A percentile compares a stretch with the other conserved stretches of the same genome.
Evolutionary conservation across 2,329 filamentous ascomycete species (phyloP).

Genomic region (Septoria petroselini): DNA sequence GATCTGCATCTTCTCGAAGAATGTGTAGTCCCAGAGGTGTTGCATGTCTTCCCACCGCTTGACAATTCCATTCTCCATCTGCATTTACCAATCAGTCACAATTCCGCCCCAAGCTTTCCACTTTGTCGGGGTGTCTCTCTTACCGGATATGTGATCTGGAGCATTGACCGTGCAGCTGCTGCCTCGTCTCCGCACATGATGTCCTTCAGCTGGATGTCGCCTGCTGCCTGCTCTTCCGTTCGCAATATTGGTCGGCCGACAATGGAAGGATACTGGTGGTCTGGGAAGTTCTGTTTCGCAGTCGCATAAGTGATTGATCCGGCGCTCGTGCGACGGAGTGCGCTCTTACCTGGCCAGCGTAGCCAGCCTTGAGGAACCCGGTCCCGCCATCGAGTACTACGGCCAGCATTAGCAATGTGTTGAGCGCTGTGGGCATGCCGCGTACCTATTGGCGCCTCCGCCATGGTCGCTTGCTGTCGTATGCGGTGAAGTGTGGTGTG

Average conservation of each 20-base stretch:
- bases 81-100: slow-evolving; percentile 23
- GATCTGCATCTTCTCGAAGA: slow-evolving; percentile 93
- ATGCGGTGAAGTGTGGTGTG: background rate
- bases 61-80: slow-evolving; percentile 99
- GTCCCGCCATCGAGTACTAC: slow-evolving; percentile 98
- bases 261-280: slow-evolving; percentile 97
- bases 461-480: slow-evolving; percentile 39
- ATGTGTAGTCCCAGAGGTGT: slow-evolving; percentile 98
- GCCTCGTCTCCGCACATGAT: slow-evolving; percentile 99
- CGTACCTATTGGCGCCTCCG: slow-evolving; percentile 51
- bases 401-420: slow-evolving; percentile 18
- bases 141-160: slow-evolving; percentile 95
- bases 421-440: slow-evolving; percentile 5
- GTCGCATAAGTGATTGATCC: background rate
- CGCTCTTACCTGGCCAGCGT: slow-evolving; percentile 73
- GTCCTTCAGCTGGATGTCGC: slow-evolving; percentile 78
- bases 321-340: background rate
- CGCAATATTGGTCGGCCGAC: slow-evolving; percentile 96
- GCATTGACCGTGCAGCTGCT: slow-evolving; percentile 89
- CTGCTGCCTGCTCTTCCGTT: slow-evolving; percentile 77
- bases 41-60: slow-evolving; percentile 99
- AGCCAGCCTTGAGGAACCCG: slow-evolving; percentile 99
- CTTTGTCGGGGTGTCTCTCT: slow-evolving; percentile 28
- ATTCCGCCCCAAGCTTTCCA: slow-evolving; percentile 3
- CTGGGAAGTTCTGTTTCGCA: slow-evolving; percentile 79